Percentiles rank a stretch among this genome's conserved stretches.
These are phyloP conservation scores for Aspergillus novoparasiticus DNA, from an alignment of 2,329 filamentous ascomycete species.

Conservation along the genomic window DNA sequence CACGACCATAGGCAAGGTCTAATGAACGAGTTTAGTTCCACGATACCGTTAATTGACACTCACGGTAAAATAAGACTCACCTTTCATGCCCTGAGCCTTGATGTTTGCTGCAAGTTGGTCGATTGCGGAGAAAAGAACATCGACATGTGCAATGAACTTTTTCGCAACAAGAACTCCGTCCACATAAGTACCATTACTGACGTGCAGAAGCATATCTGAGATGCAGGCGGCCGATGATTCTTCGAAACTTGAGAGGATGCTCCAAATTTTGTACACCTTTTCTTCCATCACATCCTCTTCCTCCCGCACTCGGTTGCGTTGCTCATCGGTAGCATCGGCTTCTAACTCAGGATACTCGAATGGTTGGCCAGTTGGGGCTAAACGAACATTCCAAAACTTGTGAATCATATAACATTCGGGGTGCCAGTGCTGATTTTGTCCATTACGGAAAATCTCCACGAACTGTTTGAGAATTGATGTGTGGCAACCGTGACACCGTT, in stretches of 20 bases:
- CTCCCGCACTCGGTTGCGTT: constrained; percentile 74
- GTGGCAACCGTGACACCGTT: constrained; percentile 94
- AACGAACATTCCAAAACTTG: constrained; percentile 98
- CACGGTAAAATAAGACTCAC: constrained; percentile 50
- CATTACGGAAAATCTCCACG: constrained; percentile 97
- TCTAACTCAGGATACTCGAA: constrained; percentile 50
- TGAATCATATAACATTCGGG: constrained; percentile 99
- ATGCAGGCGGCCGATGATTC: constrained; percentile 98
- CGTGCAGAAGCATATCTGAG: constrained; percentile 97
- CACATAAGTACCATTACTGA: constrained; percentile 95
- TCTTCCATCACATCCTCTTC: constrained; percentile 95
- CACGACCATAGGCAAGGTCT: constrained; percentile 88
- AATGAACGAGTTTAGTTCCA: constrained; percentile 19
- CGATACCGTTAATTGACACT: constrained; percentile 21
- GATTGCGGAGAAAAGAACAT: constrained; percentile 85
- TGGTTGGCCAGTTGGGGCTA: constrained; percentile 64
- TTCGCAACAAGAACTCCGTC: constrained; percentile 94
- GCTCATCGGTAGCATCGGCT: constrained; percentile 64
- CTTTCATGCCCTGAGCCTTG: constrained; percentile 70
- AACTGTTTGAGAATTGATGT: constrained; percentile 98
- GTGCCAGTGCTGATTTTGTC: constrained; percentile 98
- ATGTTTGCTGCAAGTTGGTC: constrained; percentile 81
- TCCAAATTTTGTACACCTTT: constrained; percentile 98
- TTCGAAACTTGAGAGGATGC: constrained; percentile 93
- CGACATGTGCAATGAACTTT: constrained; percentile 94